These are phyloP conservation scores for Xanthoconium separans DNA, from an alignment of 1,284 basidiomycete genomes.

Conservation along the genomic window DNA sequence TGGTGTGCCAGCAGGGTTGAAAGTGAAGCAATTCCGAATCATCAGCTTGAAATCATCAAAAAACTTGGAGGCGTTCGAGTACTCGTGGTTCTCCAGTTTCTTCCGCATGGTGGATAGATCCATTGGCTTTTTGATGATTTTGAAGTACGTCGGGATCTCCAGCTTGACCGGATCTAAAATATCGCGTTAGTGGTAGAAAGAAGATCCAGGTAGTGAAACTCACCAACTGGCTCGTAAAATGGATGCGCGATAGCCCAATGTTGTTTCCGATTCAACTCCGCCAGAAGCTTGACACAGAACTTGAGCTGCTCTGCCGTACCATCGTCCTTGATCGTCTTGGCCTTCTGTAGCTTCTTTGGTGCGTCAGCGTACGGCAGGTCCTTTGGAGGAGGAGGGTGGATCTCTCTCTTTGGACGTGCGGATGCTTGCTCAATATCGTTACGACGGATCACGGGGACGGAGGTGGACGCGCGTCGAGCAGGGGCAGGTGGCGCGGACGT, in stretches of 20 bases:
- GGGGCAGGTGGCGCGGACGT: conserved; percentile 27
- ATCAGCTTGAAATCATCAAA: conserved; percentile 92
- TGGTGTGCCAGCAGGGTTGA: conserved; percentile 87
- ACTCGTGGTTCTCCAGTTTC: conserved; percentile 79
- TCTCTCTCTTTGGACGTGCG: conserved; percentile 93
- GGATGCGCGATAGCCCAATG: conserved; percentile 74
- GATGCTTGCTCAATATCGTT: conserved; percentile 55
- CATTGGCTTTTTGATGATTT: conserved; percentile 93
- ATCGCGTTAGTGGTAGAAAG: conserved; percentile 1
- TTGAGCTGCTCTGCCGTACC: conserved; percentile 84
- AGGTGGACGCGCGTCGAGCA: conserved; percentile 67
- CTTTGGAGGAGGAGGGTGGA: conserved; percentile 92
- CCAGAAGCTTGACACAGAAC: conserved; percentile 76
- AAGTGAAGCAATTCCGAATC: conserved; percentile 90
- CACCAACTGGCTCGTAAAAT: conserved; percentile 93
- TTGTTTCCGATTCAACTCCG: conserved; percentile 80
- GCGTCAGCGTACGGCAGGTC: conserved; percentile 84
- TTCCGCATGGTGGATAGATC: conserved; percentile 86
- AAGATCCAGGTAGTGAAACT: conserved; percentile 33
- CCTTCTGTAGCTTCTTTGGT: conserved; percentile 67
- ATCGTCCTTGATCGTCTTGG: conserved; percentile 62
- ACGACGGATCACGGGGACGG: conserved; percentile 77
- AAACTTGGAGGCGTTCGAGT: conserved; percentile 76
- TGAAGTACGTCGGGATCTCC: conserved; percentile 84
- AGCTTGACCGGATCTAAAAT: conserved; percentile 70